Evolutionary conservation across 2,329 filamentous ascomycete species (phyloP).

Genomic region (Trichophyton verrucosum): DNA sequence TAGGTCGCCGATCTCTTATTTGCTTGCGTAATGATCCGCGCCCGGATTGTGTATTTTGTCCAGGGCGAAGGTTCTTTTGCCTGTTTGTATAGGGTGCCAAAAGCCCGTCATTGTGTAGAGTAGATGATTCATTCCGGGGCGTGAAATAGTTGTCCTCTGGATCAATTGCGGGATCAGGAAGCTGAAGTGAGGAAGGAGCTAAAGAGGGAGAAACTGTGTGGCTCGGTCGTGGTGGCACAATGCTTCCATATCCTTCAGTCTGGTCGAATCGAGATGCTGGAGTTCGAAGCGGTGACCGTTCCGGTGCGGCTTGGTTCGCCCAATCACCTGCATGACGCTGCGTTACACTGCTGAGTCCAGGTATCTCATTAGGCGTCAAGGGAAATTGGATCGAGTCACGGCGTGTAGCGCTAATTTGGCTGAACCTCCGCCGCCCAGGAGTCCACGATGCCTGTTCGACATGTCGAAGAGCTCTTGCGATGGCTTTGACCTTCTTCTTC

Average conservation of each 20-base stretch:
- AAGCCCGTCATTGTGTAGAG: slow-evolving; percentile 4
- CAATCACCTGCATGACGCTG: background rate
- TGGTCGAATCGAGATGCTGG: slow-evolving; percentile 25
- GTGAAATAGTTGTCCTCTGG: slow-evolving; percentile 22
- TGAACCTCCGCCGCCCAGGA: slow-evolving; percentile 30
- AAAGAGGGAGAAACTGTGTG: slow-evolving; percentile 24
- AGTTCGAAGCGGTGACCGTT: slow-evolving; percentile 23
- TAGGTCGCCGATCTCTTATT: slow-evolving; percentile 14
- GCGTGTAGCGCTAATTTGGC: slow-evolving; percentile 4
- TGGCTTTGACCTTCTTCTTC: slow-evolving; percentile 85
- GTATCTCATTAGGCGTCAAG: background rate
- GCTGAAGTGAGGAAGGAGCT: slow-evolving; percentile 41
- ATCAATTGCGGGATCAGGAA: slow-evolving; percentile 51
- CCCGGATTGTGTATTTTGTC: slow-evolving; percentile 2
- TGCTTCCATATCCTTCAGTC: slow-evolving; percentile 50
- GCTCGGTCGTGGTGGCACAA: slow-evolving; percentile 41
- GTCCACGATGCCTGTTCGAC: slow-evolving; percentile 44
- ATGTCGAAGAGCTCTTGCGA: slow-evolving; percentile 56
- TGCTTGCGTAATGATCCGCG: slow-evolving; percentile 12
- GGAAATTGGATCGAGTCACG: background rate
- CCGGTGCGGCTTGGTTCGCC: background rate
- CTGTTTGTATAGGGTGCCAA: slow-evolving; percentile 9
- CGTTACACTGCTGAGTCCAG: background rate
- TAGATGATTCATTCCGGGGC: slow-evolving; percentile 4
- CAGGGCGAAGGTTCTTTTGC: background rate